These are phyloP conservation scores for Colletotrichum sp. DNA, from an alignment of 2,329 filamentous ascomycete species.

Conservation along the genomic window DNA sequence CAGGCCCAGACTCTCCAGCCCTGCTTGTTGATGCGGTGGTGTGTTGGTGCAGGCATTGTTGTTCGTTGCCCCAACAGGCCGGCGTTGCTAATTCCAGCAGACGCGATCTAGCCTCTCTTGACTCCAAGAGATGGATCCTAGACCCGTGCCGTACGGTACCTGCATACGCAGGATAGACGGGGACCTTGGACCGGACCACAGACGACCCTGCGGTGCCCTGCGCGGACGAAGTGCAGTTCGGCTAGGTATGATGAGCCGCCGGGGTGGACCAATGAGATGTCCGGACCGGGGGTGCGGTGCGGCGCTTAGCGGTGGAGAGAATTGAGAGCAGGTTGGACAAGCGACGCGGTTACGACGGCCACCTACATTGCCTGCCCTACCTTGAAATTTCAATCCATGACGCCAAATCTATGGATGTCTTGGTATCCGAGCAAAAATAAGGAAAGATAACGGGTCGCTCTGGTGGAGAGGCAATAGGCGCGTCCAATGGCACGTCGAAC, in stretches of 20 bases:
- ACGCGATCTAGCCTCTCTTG: conserved; percentile 1
- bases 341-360: conserved; percentile 11
- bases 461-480: not conserved
- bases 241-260: conserved; percentile 20
- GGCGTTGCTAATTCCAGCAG: conserved; percentile 16
- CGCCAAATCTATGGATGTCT: not conserved
- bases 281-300: not conserved
- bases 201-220: not conserved
- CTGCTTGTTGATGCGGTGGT: not conserved
- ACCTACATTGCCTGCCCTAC: not conserved
- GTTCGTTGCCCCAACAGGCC: not conserved
- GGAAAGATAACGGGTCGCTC: not conserved
- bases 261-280: conserved; percentile 4
- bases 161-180: not conserved
- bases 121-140: not conserved
- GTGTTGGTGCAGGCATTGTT: not conserved
- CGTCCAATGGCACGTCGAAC: not conserved
- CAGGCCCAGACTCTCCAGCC: not conserved
- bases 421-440: not conserved
- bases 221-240: not conserved
- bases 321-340: not conserved
- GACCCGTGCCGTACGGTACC: not conserved
- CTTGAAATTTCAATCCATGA: not conserved
- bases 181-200: not conserved
- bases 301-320: conserved; percentile 16